Percentiles rank a stretch among this genome's conserved stretches.
phyloP scores from a whole-genome alignment of 306 rosid genomes.

The Cajanus cajan region DNA sequence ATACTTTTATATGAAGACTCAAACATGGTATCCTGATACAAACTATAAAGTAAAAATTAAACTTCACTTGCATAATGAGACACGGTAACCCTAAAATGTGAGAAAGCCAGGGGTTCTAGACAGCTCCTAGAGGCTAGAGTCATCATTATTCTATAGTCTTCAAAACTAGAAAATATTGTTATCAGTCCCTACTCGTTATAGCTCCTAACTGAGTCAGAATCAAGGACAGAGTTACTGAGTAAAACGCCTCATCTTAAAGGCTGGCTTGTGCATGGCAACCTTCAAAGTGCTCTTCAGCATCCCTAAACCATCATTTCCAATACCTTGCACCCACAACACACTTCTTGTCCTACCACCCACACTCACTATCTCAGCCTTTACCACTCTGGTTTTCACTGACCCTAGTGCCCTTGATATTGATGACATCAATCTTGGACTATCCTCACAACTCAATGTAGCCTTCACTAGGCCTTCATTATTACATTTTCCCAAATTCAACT shows the following conservation, averaged over 20 bases:
- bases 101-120: neutral
- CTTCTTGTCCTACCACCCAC: constrained; percentile 58
- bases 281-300: constrained; percentile 53
- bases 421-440: constrained; percentile 53
- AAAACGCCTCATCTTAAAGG: constrained; percentile 13
- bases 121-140: constrained; percentile 6
- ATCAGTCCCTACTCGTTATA: constrained; percentile 12
- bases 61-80: neutral
- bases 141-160: constrained; percentile 27
- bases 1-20: constrained; percentile 12
- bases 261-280: constrained; percentile 40
- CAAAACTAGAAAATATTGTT: neutral
- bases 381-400: constrained; percentile 48
- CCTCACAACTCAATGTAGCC: constrained; percentile 62
- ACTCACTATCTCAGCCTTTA: constrained; percentile 63
- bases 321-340: constrained; percentile 56
- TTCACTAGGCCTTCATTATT: constrained; percentile 44
- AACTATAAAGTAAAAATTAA: neutral
- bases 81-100: neutral
- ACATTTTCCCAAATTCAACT: constrained; percentile 42
- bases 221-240: constrained; percentile 12
- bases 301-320: constrained; percentile 42
- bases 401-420: constrained; percentile 44
- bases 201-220: constrained; percentile 22
- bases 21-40: neutral